Percentiles rank a stretch among this genome's conserved stretches.
These are phyloP conservation scores for Astraeus odoratus DNA, from an alignment of 768 basidiomycete species.

Conservation along the genomic window DNA sequence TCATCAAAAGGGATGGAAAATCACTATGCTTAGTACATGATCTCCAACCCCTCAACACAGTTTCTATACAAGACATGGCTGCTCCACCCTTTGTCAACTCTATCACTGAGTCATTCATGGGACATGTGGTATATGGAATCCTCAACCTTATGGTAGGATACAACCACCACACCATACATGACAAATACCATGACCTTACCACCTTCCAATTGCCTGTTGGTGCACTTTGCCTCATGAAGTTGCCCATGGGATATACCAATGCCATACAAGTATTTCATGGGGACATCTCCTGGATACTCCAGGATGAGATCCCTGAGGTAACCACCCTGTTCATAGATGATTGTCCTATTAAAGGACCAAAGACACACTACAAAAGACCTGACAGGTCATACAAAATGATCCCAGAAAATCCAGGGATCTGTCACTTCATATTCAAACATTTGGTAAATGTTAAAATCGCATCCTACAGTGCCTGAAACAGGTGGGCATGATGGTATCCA, in stretches of 20 bases:
- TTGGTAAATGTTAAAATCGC: too few relatives aligned
- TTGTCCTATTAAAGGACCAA: slow-evolving; percentile 27
- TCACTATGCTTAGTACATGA: slow-evolving; percentile 29
- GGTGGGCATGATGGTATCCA: too few relatives aligned
- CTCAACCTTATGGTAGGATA: slow-evolving; percentile 33
- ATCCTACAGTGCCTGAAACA: too few relatives aligned
- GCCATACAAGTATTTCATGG: slow-evolving; percentile 34
- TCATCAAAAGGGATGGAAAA: slow-evolving; percentile 31
- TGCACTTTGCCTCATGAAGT: slow-evolving; percentile 19
- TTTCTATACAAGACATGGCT: slow-evolving; percentile 27
- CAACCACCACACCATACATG: slow-evolving; percentile 25
- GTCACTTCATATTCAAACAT: too few relatives aligned
- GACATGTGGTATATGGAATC: slow-evolving; percentile 23
- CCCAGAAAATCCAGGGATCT: too few relatives aligned
- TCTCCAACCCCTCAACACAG: slow-evolving; percentile 32
- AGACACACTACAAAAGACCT: slow-evolving; percentile 19
- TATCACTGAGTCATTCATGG: slow-evolving; percentile 29
- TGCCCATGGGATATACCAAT: slow-evolving; percentile 40
- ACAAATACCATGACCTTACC: slow-evolving; percentile 31
- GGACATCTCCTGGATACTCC: slow-evolving; percentile 31
- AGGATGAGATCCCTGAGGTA: slow-evolving; percentile 32
- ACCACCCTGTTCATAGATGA: slow-evolving; percentile 36
- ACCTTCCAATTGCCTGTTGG: slow-evolving; percentile 36
- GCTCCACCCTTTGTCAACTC: slow-evolving; percentile 15
- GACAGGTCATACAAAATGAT: slow-evolving; percentile 31